A percentile compares a stretch with the other conserved stretches of the same genome.
phyloP scores from a whole-genome alignment of 331 rosid species.

The Spiraea crenata region DNA sequence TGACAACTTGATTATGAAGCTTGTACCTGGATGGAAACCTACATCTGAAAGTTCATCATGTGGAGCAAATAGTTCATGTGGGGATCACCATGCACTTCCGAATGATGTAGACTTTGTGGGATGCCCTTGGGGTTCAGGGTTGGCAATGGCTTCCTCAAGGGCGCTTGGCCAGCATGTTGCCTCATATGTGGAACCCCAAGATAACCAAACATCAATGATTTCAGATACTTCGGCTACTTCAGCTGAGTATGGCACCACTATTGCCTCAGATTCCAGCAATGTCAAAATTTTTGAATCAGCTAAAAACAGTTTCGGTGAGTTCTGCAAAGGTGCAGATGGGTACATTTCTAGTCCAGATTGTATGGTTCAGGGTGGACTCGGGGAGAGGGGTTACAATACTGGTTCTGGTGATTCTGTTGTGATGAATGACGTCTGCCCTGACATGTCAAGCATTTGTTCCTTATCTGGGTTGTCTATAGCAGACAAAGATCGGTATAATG shows the following conservation, averaged over 20 bases:
- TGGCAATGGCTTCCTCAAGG: constrained; percentile 25
- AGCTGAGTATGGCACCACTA: constrained; percentile 33
- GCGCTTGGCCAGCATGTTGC: neutral
- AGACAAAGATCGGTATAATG: constrained; percentile 32
- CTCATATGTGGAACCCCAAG: constrained; percentile 39
- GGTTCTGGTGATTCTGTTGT: constrained; percentile 21
- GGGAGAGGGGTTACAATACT: constrained; percentile 19
- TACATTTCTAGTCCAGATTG: constrained; percentile 33
- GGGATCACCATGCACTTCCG: constrained; percentile 25
- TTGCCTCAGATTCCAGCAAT: constrained; percentile 22
- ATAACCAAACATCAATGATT: constrained; percentile 41
- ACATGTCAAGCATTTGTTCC: constrained; percentile 40
- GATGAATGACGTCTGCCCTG: constrained; percentile 34
- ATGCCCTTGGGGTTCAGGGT: constrained; percentile 34
- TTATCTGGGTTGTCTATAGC: constrained; percentile 25
- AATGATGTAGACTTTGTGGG: constrained; percentile 21
- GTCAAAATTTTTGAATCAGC: constrained; percentile 33
- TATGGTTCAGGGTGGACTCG: constrained; percentile 22
- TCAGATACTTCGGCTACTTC: constrained; percentile 46
- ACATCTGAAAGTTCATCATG: constrained; percentile 31
- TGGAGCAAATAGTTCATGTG: constrained; percentile 32
- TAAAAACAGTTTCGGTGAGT: constrained; percentile 36
- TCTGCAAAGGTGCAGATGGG: constrained; percentile 27
- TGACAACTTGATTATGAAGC: constrained; percentile 50
- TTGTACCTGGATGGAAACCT: constrained; percentile 57